A percentile compares a stretch with the other conserved stretches of the same genome.
Evolutionary conservation across 2,329 filamentous ascomycete species (phyloP).

Genomic region (Plenodomus lindquistii): DNA sequence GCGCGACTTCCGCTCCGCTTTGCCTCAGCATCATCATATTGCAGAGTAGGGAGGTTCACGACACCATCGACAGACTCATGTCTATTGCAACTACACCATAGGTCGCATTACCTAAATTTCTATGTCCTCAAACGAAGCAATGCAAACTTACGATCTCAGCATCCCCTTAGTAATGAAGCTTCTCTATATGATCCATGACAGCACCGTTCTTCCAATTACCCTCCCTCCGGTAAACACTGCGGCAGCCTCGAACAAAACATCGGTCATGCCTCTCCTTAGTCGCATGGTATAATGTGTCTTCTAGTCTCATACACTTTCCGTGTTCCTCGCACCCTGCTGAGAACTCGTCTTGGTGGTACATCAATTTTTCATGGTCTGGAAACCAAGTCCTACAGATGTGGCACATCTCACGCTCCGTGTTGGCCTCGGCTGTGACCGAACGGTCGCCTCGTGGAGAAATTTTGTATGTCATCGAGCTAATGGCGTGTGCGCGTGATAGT

Average conservation of each 20-base stretch:
- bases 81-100: too few relatives aligned
- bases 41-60: too few relatives aligned
- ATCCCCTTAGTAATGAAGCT: constrained; percentile 14
- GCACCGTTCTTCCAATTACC: constrained; percentile 17
- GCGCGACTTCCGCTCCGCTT: constrained; percentile 1
- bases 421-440: constrained; percentile 17
- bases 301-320: constrained; percentile 18
- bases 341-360: constrained; percentile 15
- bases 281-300: constrained; percentile 20
- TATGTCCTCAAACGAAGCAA: too few relatives aligned
- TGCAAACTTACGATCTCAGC: too few relatives aligned
- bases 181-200: constrained; percentile 18
- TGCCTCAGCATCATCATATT: too few relatives aligned
- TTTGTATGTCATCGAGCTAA: constrained; percentile 16
- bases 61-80: too few relatives aligned
- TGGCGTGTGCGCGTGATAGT: constrained; percentile 14
- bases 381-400: constrained; percentile 19
- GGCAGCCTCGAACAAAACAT: constrained; percentile 27
- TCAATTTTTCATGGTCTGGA: constrained; percentile 11
- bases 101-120: neutral
- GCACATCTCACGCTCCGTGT: constrained; percentile 28
- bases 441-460: constrained; percentile 11
- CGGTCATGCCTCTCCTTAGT: constrained; percentile 16
- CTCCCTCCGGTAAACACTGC: constrained; percentile 18
- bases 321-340: constrained; percentile 21